Evolutionary conservation across 2,329 filamentous ascomycete genomes (phyloP).

Genomic region (Epichloe aotearoae): DNA sequence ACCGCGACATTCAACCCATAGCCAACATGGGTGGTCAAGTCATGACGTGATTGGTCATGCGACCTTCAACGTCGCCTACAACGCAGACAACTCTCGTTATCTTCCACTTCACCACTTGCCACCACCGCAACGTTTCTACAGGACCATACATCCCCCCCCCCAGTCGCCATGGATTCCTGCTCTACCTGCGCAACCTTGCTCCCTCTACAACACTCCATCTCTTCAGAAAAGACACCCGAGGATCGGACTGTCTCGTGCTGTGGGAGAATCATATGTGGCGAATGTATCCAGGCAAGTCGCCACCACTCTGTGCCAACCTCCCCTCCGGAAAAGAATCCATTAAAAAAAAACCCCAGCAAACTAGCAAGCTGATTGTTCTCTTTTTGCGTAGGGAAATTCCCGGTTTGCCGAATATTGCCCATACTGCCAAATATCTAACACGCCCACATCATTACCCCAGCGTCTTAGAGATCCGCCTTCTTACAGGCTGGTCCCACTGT

Average conservation of each 20-base stretch:
- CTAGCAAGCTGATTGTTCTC: background rate
- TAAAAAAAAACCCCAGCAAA: no score
- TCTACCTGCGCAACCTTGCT: constrained; percentile 58
- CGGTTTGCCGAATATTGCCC: constrained; percentile 57
- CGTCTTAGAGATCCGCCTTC: constrained; percentile 56
- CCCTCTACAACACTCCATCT: constrained; percentile 35
- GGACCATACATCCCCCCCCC: background rate
- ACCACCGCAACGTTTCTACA: background rate
- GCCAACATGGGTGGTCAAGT: background rate
- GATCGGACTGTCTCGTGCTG: constrained; percentile 57
- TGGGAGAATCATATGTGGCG: constrained; percentile 54
- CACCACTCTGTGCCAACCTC: background rate
- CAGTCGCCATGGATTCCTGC: constrained; percentile 34
- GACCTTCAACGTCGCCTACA: background rate
- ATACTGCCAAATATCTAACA: constrained; percentile 61
- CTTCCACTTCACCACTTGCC: background rate
- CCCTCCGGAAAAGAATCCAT: no score
- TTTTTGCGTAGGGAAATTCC: constrained; percentile 36
- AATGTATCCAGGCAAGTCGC: constrained; percentile 47
- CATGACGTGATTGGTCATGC: constrained; percentile 6
- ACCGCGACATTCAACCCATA: no score
- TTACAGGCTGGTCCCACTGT: constrained; percentile 34
- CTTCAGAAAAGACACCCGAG: constrained; percentile 46
- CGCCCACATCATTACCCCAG: constrained; percentile 43
- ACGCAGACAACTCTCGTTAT: background rate